Evolutionary conservation across 495 filamentous ascomycete genomes (phyloP).

Genomic region (Neurospora sp.): DNA sequence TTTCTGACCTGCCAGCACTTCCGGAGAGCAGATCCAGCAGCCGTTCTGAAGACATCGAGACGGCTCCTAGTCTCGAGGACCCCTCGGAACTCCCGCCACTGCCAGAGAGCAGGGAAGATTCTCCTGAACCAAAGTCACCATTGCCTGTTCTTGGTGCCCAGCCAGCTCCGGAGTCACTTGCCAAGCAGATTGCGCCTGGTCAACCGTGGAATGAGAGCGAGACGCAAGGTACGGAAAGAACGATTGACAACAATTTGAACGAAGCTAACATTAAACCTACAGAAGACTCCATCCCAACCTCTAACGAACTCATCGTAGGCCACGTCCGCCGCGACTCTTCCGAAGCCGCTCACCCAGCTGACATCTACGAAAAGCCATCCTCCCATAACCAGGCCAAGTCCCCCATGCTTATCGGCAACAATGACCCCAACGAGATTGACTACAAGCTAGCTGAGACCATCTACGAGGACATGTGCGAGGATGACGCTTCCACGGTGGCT

Average conservation of each 20-base stretch:
- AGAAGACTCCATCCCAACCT: not conserved
- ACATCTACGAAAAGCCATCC: slow-evolving; percentile 9
- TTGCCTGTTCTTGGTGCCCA: slow-evolving; percentile 4
- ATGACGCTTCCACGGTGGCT: slow-evolving; percentile 23
- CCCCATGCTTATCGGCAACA: not conserved
- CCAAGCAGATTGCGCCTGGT: not conserved
- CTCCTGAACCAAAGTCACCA: slow-evolving; percentile 1
- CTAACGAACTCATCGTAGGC: slow-evolving; percentile 16
- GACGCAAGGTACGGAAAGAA: not conserved
- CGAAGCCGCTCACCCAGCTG: not conserved
- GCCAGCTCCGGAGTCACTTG: not conserved
- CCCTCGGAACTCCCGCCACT: not conserved
- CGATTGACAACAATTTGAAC: not conserved
- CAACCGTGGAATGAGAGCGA: not conserved
- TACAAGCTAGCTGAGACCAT: slow-evolving; percentile 12
- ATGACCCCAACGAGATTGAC: not conserved
- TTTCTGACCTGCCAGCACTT: not conserved
- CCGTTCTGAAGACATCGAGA: not conserved
- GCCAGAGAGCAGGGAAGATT: slow-evolving; percentile 1
- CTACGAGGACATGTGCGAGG: slow-evolving; percentile 13
- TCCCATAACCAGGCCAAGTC: slow-evolving; percentile 5
- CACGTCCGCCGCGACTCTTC: slow-evolving; percentile 13
- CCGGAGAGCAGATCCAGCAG: not conserved
- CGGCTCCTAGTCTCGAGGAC: not conserved
- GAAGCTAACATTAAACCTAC: not conserved